These are phyloP conservation scores for Psidium guajava DNA, from an alignment of 345 rosid genomes.

Conservation along the genomic window DNA sequence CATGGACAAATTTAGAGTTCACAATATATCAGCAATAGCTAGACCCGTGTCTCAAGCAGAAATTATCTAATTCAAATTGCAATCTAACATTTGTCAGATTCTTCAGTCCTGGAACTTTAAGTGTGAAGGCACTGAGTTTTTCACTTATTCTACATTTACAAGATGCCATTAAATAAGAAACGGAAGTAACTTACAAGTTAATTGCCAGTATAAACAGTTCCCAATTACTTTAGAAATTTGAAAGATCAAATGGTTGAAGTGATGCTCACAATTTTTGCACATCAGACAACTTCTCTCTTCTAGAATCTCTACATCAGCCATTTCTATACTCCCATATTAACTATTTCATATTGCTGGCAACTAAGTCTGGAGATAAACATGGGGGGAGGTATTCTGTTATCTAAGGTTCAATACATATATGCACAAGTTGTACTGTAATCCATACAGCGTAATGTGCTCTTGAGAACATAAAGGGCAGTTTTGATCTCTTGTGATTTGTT, in stretches of 20 bases:
- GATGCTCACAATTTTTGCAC: background rate
- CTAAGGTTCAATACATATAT: background rate
- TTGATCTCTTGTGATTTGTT: background rate
- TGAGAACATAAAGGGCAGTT: background rate
- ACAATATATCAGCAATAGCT: background rate
- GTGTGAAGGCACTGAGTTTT: background rate
- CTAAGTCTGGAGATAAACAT: too few relatives aligned
- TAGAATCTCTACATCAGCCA: background rate
- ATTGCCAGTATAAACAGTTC: background rate
- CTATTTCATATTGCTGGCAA: background rate
- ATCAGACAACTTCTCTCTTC: background rate
- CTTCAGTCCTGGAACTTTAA: background rate
- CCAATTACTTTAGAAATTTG: background rate
- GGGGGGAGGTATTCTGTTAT: background rate
- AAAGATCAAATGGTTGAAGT: background rate
- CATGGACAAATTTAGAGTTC: background rate
- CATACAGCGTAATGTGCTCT: background rate
- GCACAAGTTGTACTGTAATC: background rate
- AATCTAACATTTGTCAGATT: background rate
- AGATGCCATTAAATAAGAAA: background rate
- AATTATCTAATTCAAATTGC: background rate
- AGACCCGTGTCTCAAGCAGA: background rate
- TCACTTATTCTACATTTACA: background rate
- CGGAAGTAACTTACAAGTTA: background rate
- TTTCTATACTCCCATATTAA: background rate